Base-by-base conservation (phyloP, 1,284 basidiomycete genomes). In the Xerocomus cyaneibrunnescens region DNA sequence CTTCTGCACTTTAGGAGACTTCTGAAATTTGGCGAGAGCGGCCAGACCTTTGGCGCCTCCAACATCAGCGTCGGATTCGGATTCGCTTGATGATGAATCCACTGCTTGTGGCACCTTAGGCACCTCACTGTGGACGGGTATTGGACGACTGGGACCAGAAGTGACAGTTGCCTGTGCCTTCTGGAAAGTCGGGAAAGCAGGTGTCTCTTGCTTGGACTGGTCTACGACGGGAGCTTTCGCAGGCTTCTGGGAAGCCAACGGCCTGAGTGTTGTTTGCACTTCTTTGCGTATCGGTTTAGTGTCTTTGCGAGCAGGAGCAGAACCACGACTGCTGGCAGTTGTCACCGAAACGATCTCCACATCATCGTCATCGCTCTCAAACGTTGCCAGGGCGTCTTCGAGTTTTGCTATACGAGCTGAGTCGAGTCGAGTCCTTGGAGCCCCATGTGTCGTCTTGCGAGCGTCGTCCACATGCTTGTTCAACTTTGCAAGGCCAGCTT, bases 21-120 rank as follows among this genome's bases (percentile, higher is more conserved):
- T 81, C 57, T 88, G 85, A 51, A 86, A 68, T 55, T 82, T 68
- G 3, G 79, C 77, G 43, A 95, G 77, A 1, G 78, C 75, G 0
- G 77, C 81, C 51, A 93, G 68, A 9, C 82, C 84, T 48, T 65
- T 65, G 13, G 66, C 57, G 2, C 64, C 65, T 8, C 76, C 78
- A 12, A 31, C 43, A 25, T 83, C 85, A 32, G 82, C 81, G 2
- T 83, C 83, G 13, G 72, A 73, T n/a, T 78, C 80, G 2, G 75
- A 74, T 9, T 78, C 79, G 12, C 74, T 74, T 17, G 73, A 72
- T 1, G 77, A 77, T 3, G 72, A 67, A 5, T 62, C 70, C 16
- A 62, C 59, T 10, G 40, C 34, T 13, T 22, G 51, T 13, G 56
- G 42, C 28, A 30, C 49, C 43, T 54, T 57, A 2, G 39, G 44